Conservation (phyloP, 345 rosid species). For the Salix udensis region DNA sequence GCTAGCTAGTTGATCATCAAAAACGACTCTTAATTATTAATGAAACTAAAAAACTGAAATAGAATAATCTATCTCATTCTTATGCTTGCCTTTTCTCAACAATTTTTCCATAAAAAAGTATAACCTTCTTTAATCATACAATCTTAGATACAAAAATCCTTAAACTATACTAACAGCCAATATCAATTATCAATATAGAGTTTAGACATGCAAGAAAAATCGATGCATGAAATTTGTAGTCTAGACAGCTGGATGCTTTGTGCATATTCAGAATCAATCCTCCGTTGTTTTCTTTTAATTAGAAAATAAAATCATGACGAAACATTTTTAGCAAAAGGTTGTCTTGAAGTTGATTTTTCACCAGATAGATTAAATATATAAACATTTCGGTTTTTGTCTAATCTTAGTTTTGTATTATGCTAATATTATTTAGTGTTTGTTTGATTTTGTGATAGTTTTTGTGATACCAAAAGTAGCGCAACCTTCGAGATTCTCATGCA, state of each 20-base stretch:
- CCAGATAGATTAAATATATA: neutral
- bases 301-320: neutral
- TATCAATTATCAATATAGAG: neutral
- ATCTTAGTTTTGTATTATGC: neutral
- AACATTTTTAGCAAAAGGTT: neutral
- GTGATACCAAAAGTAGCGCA: no score
- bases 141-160: no score
- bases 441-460: no score
- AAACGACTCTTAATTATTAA: neutral
- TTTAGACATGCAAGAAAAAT: neutral
- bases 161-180: neutral
- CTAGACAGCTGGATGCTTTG: neutral
- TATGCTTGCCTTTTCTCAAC: no score
- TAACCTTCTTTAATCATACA: no score
- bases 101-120: no score
- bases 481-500: no score
- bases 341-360: neutral
- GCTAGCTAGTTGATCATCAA: neutral
- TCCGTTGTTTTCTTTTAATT: neutral
- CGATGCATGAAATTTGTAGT: neutral
- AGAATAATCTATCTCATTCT: no score
- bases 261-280: neutral
- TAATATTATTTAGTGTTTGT: neutral
- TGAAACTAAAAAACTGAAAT: neutral
- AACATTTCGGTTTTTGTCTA: neutral